Conservation (phyloP, 2,329 filamentous ascomycete genomes). For the Alternaria metachromatica region DNA sequence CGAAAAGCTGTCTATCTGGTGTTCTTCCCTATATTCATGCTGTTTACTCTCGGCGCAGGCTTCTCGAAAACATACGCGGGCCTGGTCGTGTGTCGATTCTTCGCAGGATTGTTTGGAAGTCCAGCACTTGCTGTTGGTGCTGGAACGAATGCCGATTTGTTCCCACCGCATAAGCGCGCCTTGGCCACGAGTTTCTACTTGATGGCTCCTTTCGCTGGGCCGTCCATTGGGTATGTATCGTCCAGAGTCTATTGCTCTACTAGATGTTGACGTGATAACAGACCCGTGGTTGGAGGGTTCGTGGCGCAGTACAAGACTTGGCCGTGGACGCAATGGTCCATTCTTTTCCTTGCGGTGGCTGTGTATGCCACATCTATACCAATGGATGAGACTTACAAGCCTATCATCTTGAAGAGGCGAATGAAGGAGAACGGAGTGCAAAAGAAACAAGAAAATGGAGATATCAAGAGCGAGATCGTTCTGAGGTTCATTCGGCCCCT, state of each 20-base stretch:
- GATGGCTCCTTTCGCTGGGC: constrained; percentile 52
- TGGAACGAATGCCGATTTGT: constrained; percentile 52
- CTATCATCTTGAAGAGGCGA: constrained; percentile 52
- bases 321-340: constrained; percentile 54
- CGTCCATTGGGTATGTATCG: constrained; percentile 41
- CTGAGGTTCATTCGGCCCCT: constrained; percentile 59
- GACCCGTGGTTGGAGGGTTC: constrained; percentile 55
- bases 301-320: constrained; percentile 55
- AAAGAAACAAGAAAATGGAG: not conserved
- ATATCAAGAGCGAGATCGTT: constrained; percentile 38
- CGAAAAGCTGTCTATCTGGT: constrained; percentile 60
- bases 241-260: not conserved
- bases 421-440: constrained; percentile 32
- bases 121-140: constrained; percentile 57
- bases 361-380: constrained; percentile 50
- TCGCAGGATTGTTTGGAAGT: constrained; percentile 74
- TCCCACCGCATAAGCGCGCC: constrained; percentile 41
- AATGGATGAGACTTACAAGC: constrained; percentile 64
- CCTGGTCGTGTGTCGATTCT: constrained; percentile 66
- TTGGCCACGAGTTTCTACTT: constrained; percentile 47
- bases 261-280: not conserved
- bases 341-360: constrained; percentile 50
- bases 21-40: constrained; percentile 55
- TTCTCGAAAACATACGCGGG: constrained; percentile 59
- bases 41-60: constrained; percentile 65